Evolutionary conservation across 805 yeast species (phyloP), one percentile per base, ranked within the genome.

Genomic region (Pichia kluyveri): DNA sequence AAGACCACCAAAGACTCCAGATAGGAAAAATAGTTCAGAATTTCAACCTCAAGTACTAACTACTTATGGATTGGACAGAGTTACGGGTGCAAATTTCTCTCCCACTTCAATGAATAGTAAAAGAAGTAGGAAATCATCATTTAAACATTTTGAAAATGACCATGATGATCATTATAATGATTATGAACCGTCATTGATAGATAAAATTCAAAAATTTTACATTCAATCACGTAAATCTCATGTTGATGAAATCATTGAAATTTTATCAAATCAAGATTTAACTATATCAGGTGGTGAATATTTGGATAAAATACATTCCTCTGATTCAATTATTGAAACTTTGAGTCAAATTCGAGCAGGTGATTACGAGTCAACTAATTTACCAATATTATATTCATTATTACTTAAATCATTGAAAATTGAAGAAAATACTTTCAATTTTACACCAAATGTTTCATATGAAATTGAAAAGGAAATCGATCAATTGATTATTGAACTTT

Each of bases 331-430:
- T 36, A 52, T 58, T 17, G 62, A 57, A 42, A 40, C 59, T 7
- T 26, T 58, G 46, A 56, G 59, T 45, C 62, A 61, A 36, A 43
- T 60, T 17, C 46, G 55, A 17, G 42, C 51, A 1, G 55, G 56
- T 1, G 44, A 45, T 19, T 60, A 38, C 45, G 54, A 51, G 4
- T 52, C 52, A 40, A 52, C 60, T 0, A 54, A 60, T 48, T 49
- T 37, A 27, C 46, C 49, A 8, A 39, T 46, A 4, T 40, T 61
- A 9, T 60, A 55, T 47, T 40, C 54, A 15, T 42, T 60, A 30
- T 8, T 58, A 32, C 18, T 56, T 9, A 50, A 52, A 18, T 52
- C 56, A 18, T 19, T 48, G 23, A 47, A 50, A 23, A 27, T 51
- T 2, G 47, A 41, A 2, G 47, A 48, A 18, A 42, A 47, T 31